Evolutionary conservation across 176 grass and related monocot species (phyloP).

Genomic region (Phragmites australis): DNA sequence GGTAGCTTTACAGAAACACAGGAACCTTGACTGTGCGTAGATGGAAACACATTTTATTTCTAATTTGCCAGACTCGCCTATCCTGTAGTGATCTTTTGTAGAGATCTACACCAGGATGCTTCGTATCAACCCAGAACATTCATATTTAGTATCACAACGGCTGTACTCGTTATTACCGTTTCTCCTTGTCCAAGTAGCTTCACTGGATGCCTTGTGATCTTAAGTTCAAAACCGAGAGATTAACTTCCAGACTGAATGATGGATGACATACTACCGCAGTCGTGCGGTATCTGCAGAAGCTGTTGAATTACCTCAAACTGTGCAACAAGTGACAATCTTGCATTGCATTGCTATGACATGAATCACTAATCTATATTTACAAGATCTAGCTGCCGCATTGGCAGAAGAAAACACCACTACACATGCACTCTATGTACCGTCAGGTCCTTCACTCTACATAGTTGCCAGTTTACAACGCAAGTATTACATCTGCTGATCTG

Average conservation of each 20-base stretch:
- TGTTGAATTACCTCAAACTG: neutral
- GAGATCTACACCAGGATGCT: conserved; percentile 30
- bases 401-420: neutral
- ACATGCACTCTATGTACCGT: conserved; percentile 14
- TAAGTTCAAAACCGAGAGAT: neutral
- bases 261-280: neutral
- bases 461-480: neutral
- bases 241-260: conserved; percentile 16
- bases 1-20: conserved; percentile 41
- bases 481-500: neutral
- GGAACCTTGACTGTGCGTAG: conserved; percentile 39
- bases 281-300: neutral
- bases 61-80: conserved; percentile 11
- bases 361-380: conserved; percentile 46
- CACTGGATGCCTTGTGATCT: conserved; percentile 17
- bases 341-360: conserved; percentile 31
- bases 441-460: neutral
- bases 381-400: conserved; percentile 40
- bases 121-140: conserved; percentile 43
- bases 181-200: neutral
- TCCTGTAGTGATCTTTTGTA: conserved; percentile 54
- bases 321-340: conserved; percentile 33
- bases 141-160: conserved; percentile 38
- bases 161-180: conserved; percentile 20
- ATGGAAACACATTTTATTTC: conserved; percentile 35